Evolutionary conservation across 768 basidiomycete genomes (phyloP), one percentile per base, ranked within the genome.

Genomic region (Pleurotus tuber-regium): DNA sequence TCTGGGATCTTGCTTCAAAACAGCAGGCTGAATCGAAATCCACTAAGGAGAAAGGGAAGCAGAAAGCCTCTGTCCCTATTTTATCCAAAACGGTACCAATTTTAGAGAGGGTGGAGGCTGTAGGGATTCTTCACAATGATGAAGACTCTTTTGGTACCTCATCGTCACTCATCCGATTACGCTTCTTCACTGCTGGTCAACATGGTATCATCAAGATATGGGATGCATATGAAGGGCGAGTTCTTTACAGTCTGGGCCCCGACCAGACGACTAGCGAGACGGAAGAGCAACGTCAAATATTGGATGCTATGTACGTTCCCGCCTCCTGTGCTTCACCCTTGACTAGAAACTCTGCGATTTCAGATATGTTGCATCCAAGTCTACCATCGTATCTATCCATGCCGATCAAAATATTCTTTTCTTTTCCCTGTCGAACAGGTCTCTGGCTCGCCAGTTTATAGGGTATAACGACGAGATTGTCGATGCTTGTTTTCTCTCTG

Each of bases 381-480:
- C 84, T 7, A 79, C 80, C 1, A 67, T 98, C 11, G 75, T 93
- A 18, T 90, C 93, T 12, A 73, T 94, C 12, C 95, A 96, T 64
- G 93, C 91, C 19, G 96, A 99, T 67, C 97, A 98, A 69, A 99
- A 98, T 59, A 95, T 99, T 59, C 77, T 94, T 41, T 92, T 92
- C 70, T 85, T 94, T 66, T 93, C 91, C 2, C 71, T 96, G 6
- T 66, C 75, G n/a, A 80, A 82, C 1, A 77, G 77, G 26, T 71
- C 77, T 7, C 70, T 90, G 21, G 72, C 77, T 2, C 86, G 89
- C 14, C 96, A 98, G 59, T 70, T 98, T 58, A 85, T 98, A 60
- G 97, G 97, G 0, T 99, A 88, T 77, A 98, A 98, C 66, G 97
- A 99, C 68, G 96, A 98, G 68, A 94, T 98, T 58, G 88, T 98